Base-by-base conservation (phyloP, 331 rosid genomes). In the Malus hybrid region DNA sequence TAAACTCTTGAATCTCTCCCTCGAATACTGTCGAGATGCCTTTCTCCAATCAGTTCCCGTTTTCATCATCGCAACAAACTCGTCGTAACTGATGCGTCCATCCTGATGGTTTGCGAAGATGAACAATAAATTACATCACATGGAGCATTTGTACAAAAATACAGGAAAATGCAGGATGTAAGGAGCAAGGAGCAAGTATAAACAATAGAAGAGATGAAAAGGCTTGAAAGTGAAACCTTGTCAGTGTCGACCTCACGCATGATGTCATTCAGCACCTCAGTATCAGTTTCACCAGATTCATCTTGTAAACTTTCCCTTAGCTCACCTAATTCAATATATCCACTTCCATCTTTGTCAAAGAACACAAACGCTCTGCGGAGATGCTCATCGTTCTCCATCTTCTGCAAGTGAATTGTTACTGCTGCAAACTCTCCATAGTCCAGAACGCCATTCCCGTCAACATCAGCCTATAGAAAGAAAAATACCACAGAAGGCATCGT, bases 1-100 rank as follows among this genome's bases (percentile, higher is more conserved):
- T 82, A 95, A 80, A 82, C 97, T 95, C 85, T 95, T 92, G 92
- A 95, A 95, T 84, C 99, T 86, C 80, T 95, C 99, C 79, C 99
- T 90, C 12, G 99, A 95, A 71, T 95, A 92, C 83, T 92, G 99
- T 65, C 99, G 85, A 13, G 99, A 95, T 4, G 99, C 99, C 77
- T 95, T 95, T 88, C 99, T 91, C 97, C 99, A 95, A 75, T 95
- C 99, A 0, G 99, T 95, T 79, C 99, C 99, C 2, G 99, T 86
- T 84, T 95, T 95, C 99, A 95, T 95, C 99, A 92, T 95, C 15
- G 96, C 93, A 54, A 89, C 91, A 82, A 91, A 91, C 82, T 91
- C 97, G 10, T 89, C 97, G 9, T 83, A 88, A 77, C 99, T 92
- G 75, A 95, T 88, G 39, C 87, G 86, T 33, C 97, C 97, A 73